Base-by-base conservation (phyloP, 768 basidiomycete genomes). In the Pleurotus eryngii region DNA sequence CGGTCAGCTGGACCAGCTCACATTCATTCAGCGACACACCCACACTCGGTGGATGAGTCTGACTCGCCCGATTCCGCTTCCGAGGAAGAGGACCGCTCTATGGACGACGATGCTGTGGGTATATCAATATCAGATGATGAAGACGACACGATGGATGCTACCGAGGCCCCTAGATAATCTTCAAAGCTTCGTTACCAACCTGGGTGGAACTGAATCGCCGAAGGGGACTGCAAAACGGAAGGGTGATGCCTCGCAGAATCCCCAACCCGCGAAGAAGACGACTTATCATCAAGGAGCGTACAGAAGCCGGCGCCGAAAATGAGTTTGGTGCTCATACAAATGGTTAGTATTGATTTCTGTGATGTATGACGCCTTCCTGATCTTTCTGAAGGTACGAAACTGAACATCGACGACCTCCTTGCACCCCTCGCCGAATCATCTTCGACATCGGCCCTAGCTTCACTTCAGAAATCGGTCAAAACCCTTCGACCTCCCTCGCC, bases 221-320 rank as follows among this genome's bases (percentile, higher is more conserved):
- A 81, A 61, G 92, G 14, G 12, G 12, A 95, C 71, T 84, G 92
- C 58, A 92, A 92, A 72, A 78, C 80, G 1, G 70, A 72, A n/a
- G 30, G 24, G 24, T 24, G 65, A 62, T 4, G 70, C 66, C 6
- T 62, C 63, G 12, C 56, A 59, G 5, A 68, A 67, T 12, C 60
- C 65, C 4, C 68, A 65, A 38, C 66, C 70, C 14, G 72, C 76
- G 51, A 89, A 87, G 66, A 77, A 77, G 87, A 45, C 83, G 90
- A 37, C 69, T 76, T 8, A 72, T 82, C 1, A 65, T 93, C 51
- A 73, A 80, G 56, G 92, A 94, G 64, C 81, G 81, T 50, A 92
- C 87, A 2, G 88, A 91, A 64, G 83, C 86, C 26, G 92, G 90
- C 5, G 80, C 79, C 27, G 94, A 95, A 67, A 86, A 85, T 63